Evolutionary conservation across 495 filamentous ascomycete species (phyloP).

Genomic region (Niebla homalea): DNA sequence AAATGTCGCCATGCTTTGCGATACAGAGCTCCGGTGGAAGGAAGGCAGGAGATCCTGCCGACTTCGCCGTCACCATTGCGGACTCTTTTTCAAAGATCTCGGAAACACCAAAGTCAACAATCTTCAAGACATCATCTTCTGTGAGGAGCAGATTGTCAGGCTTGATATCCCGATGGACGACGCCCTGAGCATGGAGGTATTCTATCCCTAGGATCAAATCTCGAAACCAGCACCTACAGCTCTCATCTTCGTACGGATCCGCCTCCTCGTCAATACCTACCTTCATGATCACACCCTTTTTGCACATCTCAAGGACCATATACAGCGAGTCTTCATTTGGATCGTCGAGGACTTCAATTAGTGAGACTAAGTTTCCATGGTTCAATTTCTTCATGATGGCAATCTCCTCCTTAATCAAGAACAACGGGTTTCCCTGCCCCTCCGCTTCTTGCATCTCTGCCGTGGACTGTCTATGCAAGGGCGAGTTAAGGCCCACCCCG

Average conservation of each 20-base stretch:
- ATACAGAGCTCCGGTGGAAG: conserved; percentile 88
- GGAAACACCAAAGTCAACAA: conserved; percentile 96
- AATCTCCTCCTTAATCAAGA: conserved; percentile 89
- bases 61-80: conserved; percentile 86
- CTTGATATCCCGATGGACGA: conserved; percentile 96
- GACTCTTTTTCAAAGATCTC: conserved; percentile 91
- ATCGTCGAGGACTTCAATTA: conserved; percentile 91
- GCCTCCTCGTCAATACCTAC: conserved; percentile 75
- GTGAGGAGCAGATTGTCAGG: conserved; percentile 91
- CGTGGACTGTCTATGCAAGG: conserved; percentile 40
- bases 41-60: conserved; percentile 90
- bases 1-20: conserved; percentile 74
- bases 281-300: conserved; percentile 96
- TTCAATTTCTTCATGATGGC: conserved; percentile 99
- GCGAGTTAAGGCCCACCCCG: conserved; percentile 49
- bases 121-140: conserved; percentile 80
- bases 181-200: conserved; percentile 88
- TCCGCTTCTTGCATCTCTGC: conserved; percentile 35
- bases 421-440: conserved; percentile 64
- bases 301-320: conserved; percentile 98
- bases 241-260: conserved; percentile 71
- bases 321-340: conserved; percentile 91
- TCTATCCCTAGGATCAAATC: conserved; percentile 94
- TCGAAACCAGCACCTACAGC: conserved; percentile 82
- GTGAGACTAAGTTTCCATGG: conserved; percentile 79